phyloP scores from a whole-genome alignment of 2,329 filamentous ascomycete species.

The Truncatella angustata region DNA sequence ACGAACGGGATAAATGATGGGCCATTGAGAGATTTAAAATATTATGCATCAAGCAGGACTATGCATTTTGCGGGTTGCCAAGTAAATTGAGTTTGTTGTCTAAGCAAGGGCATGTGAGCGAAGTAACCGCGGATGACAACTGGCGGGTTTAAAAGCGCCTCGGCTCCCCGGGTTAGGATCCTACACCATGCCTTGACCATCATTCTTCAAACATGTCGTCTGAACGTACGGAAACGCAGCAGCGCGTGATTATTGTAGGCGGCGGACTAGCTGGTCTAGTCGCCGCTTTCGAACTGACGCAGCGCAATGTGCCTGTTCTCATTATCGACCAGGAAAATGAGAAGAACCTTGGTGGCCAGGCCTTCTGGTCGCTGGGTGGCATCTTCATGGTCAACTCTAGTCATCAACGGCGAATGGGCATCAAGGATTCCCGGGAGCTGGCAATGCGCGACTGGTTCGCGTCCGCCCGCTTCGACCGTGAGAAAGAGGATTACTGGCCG shows the following conservation, averaged over 20 bases:
- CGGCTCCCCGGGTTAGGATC: no score
- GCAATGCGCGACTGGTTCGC: slow-evolving; percentile 59
- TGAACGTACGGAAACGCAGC: neutral
- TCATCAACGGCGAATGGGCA: slow-evolving; percentile 56
- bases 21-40: no score
- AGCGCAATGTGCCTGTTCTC: slow-evolving; percentile 46
- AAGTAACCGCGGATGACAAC: no score
- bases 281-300: slow-evolving; percentile 54
- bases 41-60: neutral
- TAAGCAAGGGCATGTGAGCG: no score
- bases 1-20: no score
- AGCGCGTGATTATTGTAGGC: slow-evolving; percentile 54
- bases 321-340: slow-evolving; percentile 59
- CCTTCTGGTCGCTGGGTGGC: slow-evolving; percentile 63
- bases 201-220: neutral
- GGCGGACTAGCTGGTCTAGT: slow-evolving; percentile 59
- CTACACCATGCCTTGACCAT: no score
- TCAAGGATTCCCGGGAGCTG: slow-evolving; percentile 55
- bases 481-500: slow-evolving; percentile 56
- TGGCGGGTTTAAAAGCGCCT: no score
- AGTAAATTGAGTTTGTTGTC: no score
- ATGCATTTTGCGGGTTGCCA: neutral
- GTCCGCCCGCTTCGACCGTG: slow-evolving; percentile 57
- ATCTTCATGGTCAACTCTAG: slow-evolving; percentile 58
- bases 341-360: slow-evolving; percentile 57